Evolutionary conservation across 768 basidiomycete genomes (phyloP), one percentile per base, ranked within the genome.

Genomic region (Pisolithus microcarpus): DNA sequence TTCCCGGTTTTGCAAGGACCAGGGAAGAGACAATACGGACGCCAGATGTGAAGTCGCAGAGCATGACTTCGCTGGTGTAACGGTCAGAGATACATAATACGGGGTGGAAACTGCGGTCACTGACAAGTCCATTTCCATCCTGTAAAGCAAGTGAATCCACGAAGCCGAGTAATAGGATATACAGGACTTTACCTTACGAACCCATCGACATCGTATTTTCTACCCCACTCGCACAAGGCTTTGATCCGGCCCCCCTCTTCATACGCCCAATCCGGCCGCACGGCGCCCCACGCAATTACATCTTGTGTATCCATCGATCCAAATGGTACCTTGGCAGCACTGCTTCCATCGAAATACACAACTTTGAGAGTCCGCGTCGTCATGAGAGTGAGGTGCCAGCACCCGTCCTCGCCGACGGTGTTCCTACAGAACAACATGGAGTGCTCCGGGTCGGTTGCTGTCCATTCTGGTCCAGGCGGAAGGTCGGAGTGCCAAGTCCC

Each of bases 291-390:
- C 4, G 23, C 13, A 23, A 43, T 15, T 8, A 43, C 10, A 26
- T 43, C 42, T 23, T 43, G 42, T 9, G 42, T 23, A 13, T 21
- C 42, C 42, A 43, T 43, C 13, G 23, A 26, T 5, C 42, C 42
- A 6, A 10, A 23, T 26, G 42, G 15, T 7, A 13, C 13, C 34
- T 34, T 34, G 1, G 68, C 71, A 0, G 73, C 77, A 48, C 77
- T 76, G 40, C 62, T 74, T 0, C 79, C 78, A 46, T 81, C 79
- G 39, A 80, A 79, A 53, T 79, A 78, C 7, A 79, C 50, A 3
- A 79, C 59, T 38, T 72, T 74, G 30, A 80, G 58, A 1, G 75
- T 60, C 16, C 63, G 57, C 26, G 56, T 64, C 11, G 56, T 38
- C 7, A 43, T 56, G 13, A 52, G 51, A 10, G 53, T 54, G 24